phyloP scores from a whole-genome alignment of 768 basidiomycete genomes.

The Boletus tylopilopsis region DNA sequence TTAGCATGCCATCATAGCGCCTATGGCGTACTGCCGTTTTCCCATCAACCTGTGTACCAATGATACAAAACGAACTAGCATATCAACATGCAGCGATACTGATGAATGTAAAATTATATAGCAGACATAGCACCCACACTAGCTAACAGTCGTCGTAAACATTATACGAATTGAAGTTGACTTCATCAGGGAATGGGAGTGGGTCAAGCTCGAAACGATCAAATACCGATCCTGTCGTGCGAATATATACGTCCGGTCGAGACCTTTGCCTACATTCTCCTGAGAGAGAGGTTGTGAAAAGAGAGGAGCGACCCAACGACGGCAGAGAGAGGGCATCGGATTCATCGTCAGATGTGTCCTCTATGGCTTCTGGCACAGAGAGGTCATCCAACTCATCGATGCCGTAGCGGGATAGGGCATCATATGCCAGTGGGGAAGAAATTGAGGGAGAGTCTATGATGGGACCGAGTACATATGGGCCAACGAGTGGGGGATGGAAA shows the following conservation, averaged over 20 bases:
- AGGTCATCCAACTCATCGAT: conserved; percentile 64
- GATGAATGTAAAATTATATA: conserved; percentile 25
- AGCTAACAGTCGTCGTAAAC: conserved; percentile 70
- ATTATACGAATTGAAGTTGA: conserved; percentile 45
- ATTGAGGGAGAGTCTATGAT: conserved; percentile 40
- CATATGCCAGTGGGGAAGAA: conserved; percentile 36
- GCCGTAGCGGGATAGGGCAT: conserved; percentile 62
- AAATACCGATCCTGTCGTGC: conserved; percentile 55
- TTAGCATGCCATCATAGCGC: not conserved
- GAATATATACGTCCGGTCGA: conserved; percentile 58
- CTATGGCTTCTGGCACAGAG: conserved; percentile 75
- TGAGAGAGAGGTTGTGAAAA: conserved; percentile 47
- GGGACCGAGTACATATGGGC: conserved; percentile 48
- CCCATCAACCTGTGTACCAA: not conserved
- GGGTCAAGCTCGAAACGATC: conserved; percentile 68
- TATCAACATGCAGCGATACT: conserved; percentile 23
- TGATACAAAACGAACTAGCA: conserved; percentile 31
- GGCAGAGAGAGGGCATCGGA: conserved; percentile 68
- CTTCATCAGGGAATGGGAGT: conserved; percentile 61
- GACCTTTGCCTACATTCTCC: conserved; percentile 49
- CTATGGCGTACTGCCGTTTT: too few species aligned
- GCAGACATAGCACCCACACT: conserved; percentile 37
- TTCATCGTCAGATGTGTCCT: conserved; percentile 84
- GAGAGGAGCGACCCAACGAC: conserved; percentile 54
- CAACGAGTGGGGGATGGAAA: conserved; percentile 54